Evolutionary conservation across 2,329 filamentous ascomycete genomes (phyloP).

Genomic region (Zymoseptoria crescenta): DNA sequence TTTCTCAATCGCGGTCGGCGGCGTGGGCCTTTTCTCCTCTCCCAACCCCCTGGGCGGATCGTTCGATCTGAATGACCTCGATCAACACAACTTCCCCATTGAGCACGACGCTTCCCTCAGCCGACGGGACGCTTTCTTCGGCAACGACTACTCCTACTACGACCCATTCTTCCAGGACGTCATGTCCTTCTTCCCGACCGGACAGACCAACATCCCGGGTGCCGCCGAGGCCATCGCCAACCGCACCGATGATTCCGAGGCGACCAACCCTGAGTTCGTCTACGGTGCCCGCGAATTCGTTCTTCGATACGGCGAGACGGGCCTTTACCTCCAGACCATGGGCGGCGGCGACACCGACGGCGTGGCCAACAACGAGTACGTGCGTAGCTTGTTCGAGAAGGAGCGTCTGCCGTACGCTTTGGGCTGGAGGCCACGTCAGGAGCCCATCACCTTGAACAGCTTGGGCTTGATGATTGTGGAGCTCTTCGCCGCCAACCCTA

Average conservation of each 20-base stretch:
- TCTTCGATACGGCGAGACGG: slow-evolving; percentile 29
- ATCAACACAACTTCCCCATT: slow-evolving; percentile 26
- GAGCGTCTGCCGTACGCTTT: slow-evolving; percentile 26
- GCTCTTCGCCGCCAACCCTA: slow-evolving; percentile 7
- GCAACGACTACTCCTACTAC: slow-evolving; percentile 27
- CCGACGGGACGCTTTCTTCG: slow-evolving; percentile 25
- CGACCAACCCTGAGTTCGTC: slow-evolving; percentile 23
- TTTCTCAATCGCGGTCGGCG: slow-evolving; percentile 21
- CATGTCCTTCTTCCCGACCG: slow-evolving; percentile 16
- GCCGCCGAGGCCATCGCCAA: slow-evolving; percentile 16
- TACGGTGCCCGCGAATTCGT: slow-evolving; percentile 26
- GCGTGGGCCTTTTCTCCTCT: slow-evolving; percentile 17
- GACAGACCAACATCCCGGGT: slow-evolving; percentile 19
- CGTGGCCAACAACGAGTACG: slow-evolving; percentile 23
- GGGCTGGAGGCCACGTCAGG: slow-evolving; percentile 22
- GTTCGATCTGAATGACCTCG: slow-evolving; percentile 22
- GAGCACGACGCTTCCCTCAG: slow-evolving; percentile 30
- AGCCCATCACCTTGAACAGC: slow-evolving; percentile 6
- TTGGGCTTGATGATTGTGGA: slow-evolving; percentile 7
- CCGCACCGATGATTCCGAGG: slow-evolving; percentile 18
- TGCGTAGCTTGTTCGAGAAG: slow-evolving; percentile 22
- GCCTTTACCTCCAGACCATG: slow-evolving; percentile 26
- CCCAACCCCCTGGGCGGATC: slow-evolving; percentile 10
- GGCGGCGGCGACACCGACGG: slow-evolving; percentile 21
- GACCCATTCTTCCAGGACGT: slow-evolving; percentile 22